A percentile compares a stretch with the other conserved stretches of the same genome.
Evolutionary conservation across 164 flowering plant genomes (phyloP).

Genomic region (Nelumbo lutea): DNA sequence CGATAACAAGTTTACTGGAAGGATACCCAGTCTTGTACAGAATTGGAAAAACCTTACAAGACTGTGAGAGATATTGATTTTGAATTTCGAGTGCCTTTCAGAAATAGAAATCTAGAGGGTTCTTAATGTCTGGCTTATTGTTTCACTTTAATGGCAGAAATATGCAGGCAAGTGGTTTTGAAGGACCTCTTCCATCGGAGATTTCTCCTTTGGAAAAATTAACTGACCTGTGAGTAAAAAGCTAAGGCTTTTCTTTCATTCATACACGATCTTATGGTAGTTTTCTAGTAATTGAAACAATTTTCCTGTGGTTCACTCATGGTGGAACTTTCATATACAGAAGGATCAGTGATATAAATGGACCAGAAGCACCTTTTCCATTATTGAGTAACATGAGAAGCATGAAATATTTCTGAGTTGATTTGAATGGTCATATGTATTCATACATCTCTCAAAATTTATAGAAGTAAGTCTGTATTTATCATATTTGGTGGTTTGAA

Average conservation of each 20-base stretch:
- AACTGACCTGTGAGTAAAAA: slow-evolving; percentile 40
- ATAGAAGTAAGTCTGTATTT: background rate
- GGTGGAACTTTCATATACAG: slow-evolving; percentile 28
- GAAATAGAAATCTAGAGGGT: background rate
- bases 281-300: background rate
- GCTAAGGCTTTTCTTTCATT: slow-evolving; percentile 1
- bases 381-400: slow-evolving; percentile 29
- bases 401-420: slow-evolving; percentile 39
- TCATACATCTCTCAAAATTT: background rate
- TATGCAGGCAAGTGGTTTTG: slow-evolving; percentile 59
- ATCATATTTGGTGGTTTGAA: background rate
- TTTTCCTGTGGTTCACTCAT: background rate
- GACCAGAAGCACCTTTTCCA: slow-evolving; percentile 47
- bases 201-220: slow-evolving; percentile 43
- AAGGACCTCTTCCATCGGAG: slow-evolving; percentile 60
- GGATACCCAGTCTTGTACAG: slow-evolving; percentile 45
- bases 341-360: slow-evolving; percentile 64
- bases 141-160: slow-evolving; percentile 27
- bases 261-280: background rate
- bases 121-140: too few relatives aligned
- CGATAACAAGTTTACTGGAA: slow-evolving; percentile 53
- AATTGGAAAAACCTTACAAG: slow-evolving; percentile 45
- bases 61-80: slow-evolving; percentile 35
- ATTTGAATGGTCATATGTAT: background rate
- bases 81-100: background rate